Evolutionary conservation across 345 rosid species (phyloP).

Genomic region (Eucalyptus paniculata): DNA sequence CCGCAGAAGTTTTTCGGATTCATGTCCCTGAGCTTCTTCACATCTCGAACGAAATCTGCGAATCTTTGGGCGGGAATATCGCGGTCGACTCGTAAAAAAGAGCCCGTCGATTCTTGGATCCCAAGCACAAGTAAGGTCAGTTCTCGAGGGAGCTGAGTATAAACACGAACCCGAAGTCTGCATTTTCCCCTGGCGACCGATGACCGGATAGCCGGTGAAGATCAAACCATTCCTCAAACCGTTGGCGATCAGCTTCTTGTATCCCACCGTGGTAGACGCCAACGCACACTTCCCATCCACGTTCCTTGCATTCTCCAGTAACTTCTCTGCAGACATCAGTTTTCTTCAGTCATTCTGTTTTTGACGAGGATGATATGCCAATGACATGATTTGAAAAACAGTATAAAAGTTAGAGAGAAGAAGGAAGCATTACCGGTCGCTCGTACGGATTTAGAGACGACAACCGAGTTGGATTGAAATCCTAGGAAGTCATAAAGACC

Average conservation of each 20-base stretch:
- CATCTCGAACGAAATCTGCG: conserved; percentile 39
- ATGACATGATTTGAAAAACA: background rate
- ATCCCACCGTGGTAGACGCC: conserved; percentile 36
- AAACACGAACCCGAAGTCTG: conserved; percentile 84
- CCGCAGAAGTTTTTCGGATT: conserved; percentile 56
- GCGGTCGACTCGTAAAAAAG: conserved; percentile 66
- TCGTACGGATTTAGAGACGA: conserved; percentile 46
- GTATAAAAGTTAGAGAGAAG: background rate
- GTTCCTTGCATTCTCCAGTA: conserved; percentile 27
- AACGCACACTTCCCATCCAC: conserved; percentile 43
- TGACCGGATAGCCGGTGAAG: conserved; percentile 74
- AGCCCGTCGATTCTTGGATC: conserved; percentile 71
- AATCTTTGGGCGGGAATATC: conserved; percentile 43
- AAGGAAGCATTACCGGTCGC: conserved; percentile 32
- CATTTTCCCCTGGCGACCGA: conserved; percentile 71
- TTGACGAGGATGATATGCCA: background rate
- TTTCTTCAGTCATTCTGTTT: background rate
- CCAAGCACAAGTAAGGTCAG: conserved; percentile 54
- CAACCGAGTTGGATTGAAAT: conserved; percentile 49
- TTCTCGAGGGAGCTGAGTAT: conserved; percentile 32
- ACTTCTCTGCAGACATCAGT: conserved; percentile 35
- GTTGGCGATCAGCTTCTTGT: conserved; percentile 49
- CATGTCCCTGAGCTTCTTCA: conserved; percentile 51
- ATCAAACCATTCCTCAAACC: conserved; percentile 58
- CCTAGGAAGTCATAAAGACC: conserved; percentile 70